A percentile compares a stretch with the other conserved stretches of the same genome.
phyloP scores from a whole-genome alignment of 148 eudicot genomes.

The Chenopodium suecicum region DNA sequence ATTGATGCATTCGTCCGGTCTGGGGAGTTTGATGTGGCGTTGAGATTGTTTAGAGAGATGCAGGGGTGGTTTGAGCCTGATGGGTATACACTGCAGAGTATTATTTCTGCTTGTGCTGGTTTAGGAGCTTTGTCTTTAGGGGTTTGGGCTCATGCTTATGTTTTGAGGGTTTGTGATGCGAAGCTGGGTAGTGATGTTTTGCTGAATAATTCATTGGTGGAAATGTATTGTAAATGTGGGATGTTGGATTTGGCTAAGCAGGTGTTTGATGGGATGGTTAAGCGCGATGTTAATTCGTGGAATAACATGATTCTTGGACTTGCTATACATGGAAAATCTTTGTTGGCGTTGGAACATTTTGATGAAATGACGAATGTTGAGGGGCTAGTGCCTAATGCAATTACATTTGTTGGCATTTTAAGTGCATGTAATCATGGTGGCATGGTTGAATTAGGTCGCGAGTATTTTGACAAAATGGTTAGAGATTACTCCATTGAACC shows the following conservation, averaged over 20 bases:
- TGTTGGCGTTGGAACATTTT: constrained; percentile 46
- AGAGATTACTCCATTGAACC: constrained; percentile 54
- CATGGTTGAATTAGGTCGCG: constrained; percentile 52
- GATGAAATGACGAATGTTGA: constrained; percentile 44
- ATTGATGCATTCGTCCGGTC: constrained; percentile 55
- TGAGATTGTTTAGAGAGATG: constrained; percentile 53
- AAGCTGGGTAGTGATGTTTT: constrained; percentile 33
- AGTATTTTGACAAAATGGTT: constrained; percentile 55
- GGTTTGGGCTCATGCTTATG: constrained; percentile 74
- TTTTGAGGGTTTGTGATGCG: constrained; percentile 35
- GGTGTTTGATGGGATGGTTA: constrained; percentile 56
- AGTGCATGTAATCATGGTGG: constrained; percentile 76
- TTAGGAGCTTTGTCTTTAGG: constrained; percentile 63
- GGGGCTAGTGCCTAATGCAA: constrained; percentile 54
- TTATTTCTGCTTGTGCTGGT: constrained; percentile 63
- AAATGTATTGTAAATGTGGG: constrained; percentile 81
- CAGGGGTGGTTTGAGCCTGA: constrained; percentile 54
- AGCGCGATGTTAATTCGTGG: constrained; percentile 66
- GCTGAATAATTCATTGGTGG: constrained; percentile 55
- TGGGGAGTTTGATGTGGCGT: constrained; percentile 60
- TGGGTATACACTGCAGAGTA: constrained; percentile 65
- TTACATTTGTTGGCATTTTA: constrained; percentile 67
- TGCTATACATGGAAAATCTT: constrained; percentile 54
- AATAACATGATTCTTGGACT: constrained; percentile 67
- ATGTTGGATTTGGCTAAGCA: constrained; percentile 48